phyloP scores from a whole-genome alignment of 768 basidiomycete species.

The Cyclocybe cylindracea region DNA sequence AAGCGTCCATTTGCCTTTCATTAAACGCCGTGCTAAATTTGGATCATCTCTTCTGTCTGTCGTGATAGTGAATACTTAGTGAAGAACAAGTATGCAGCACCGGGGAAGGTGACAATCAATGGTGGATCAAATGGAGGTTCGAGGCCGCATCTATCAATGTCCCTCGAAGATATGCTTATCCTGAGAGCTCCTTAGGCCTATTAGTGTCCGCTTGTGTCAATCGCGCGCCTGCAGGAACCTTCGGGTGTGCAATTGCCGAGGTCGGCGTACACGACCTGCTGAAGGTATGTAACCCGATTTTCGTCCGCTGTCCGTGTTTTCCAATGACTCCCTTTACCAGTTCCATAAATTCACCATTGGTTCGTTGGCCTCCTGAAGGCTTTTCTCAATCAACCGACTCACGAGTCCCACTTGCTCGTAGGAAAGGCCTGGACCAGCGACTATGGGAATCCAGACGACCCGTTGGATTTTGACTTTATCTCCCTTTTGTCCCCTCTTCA shows the following conservation, averaged over 20 bases:
- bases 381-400: constrained; percentile 1
- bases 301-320: constrained; percentile 3
- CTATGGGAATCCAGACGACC: constrained; percentile 74
- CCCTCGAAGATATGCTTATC: background rate
- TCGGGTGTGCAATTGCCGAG: constrained; percentile 80
- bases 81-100: constrained; percentile 67
- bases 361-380: constrained; percentile 17
- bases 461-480: constrained; percentile 85
- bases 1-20: constrained; percentile 4
- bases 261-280: constrained; percentile 83
- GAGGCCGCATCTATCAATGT: constrained; percentile 11
- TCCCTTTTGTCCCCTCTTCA: constrained; percentile 79
- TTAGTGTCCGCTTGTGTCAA: constrained; percentile 86
- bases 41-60: constrained; percentile 1
- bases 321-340: constrained; percentile 30
- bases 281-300: constrained; percentile 52
- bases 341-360: constrained; percentile 81
- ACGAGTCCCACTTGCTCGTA: constrained; percentile 20
- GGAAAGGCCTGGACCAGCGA: constrained; percentile 79
- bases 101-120: constrained; percentile 73
- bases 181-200: constrained; percentile 46
- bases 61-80: constrained; percentile 63
- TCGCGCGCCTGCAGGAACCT: constrained; percentile 71
- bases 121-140: constrained; percentile 83
- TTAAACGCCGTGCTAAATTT: background rate